Evolutionary conservation across 768 basidiomycete genomes (phyloP), one percentile per base, ranked within the genome.

Genomic region (Hydnomerulius pinastri): DNA sequence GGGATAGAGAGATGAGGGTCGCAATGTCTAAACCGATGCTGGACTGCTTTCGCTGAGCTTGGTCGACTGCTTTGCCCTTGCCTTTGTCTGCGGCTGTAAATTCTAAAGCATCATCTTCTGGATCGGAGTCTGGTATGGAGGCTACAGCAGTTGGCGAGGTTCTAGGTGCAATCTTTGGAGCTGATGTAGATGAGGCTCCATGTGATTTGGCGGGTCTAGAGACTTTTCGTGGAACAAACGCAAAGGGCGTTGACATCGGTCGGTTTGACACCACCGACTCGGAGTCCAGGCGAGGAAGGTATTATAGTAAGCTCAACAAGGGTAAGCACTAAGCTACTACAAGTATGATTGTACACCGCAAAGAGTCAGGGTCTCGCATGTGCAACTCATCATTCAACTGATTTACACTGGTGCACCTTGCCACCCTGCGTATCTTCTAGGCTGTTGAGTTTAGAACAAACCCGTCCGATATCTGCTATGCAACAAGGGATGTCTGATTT

Each of bases 1-100:
- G 68, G 0, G 87, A 77, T 4, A 91, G 76, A 2, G 61, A 69
- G 18, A 85, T 55, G 28, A 89, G 70, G 9, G 65, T 64, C 3
- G 76, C 75, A 40, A 77, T 73, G 54, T 85, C 84, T 36, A 76
- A 73, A 15, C 74, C 66, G 4, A 60, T 45, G 25, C 53, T 49
- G 42, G 54, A 57, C 10, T 55, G 48, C 52, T 64, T 68, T n/a
- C 49, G 37, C 18, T 38, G 30, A 7, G 51, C 20, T 11, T 4
- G 17, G 29, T 68, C 54, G 44, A 39, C 17, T 2, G 58, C 55
- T 13, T 60, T 61, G 40, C 57, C 51, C 44, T 61, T 67, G 45
- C 54, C 58, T 54, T 69, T 71, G 58, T 54, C 47, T 46, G 39
- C 32, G 25, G 53, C 32, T 30, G 13, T 10, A 35, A 43, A 25